Evolutionary conservation across 2,329 filamentous ascomycete genomes (phyloP), one percentile per base, ranked within the genome.

Genomic region (Helminthosporium solani): DNA sequence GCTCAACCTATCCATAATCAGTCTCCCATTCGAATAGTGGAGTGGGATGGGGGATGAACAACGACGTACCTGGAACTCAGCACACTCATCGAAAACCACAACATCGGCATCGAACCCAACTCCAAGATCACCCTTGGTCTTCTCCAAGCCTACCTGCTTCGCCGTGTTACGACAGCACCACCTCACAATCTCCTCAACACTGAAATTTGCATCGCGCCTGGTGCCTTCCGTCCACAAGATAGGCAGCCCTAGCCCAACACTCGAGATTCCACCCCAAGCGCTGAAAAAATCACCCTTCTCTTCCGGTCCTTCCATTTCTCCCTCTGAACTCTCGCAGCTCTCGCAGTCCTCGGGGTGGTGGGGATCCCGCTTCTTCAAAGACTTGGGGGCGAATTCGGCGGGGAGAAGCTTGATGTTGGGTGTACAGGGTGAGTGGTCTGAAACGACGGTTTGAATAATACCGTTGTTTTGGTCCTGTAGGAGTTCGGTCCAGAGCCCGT

Each of bases 191-290:
- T 96, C 88, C 47, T 87, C 77, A 18, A 96, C 75, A 31, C 76
- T 77, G 43, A 78, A 73, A 70, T 73, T 71, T 47, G 68, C 67
- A 34, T 81, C 74, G 33, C 87, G 79, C 52, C 82, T 78, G 64
- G 79, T 76, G 25, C 87, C 80, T 35, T 90, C 84, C 0, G 89
- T 91, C 83, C 91, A 86, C 5, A 99, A 79, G 54, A 99, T 96
- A 3, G 90, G 89, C 3, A 99, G 79, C 0, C 94, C 94, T 1
- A 99, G 81, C 0, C 94, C 94, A 15, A 99, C 92, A 3, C 88
- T 94, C 3, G 88, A 92, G 63, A 99, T 96, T 12, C 94, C 94
- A 43, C 94, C 94, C 94, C 94, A 99, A 1, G 91, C 91, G 3
- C 87, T 84, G 73, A 97, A 94, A 78, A 99, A 97, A 73, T 97